Evolutionary conservation across 2,329 filamentous ascomycete genomes (phyloP).

Genomic region (Dactylellina drechsleri): DNA sequence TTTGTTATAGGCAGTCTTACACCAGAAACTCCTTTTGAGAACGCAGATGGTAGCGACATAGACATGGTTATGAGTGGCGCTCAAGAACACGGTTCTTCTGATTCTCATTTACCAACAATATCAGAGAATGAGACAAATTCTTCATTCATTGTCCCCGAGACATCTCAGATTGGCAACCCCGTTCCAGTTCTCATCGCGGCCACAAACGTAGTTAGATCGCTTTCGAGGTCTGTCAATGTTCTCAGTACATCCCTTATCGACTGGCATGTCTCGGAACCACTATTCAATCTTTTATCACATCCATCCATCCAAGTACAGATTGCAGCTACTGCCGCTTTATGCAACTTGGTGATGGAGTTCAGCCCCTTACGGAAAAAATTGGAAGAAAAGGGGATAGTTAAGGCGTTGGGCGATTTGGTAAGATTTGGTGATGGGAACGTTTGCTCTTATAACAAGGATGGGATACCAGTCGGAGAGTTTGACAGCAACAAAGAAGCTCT

Average conservation of each 20-base stretch:
- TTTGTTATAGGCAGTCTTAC: conserved; percentile 86
- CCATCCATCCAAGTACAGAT: conserved; percentile 81
- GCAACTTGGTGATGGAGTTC: conserved; percentile 86
- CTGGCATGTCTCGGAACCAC: conserved; percentile 78
- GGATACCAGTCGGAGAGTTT: conserved; percentile 31
- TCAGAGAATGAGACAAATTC: conserved; percentile 54
- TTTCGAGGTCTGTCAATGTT: conserved; percentile 85
- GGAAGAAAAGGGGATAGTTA: conserved; percentile 77
- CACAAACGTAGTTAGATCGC: conserved; percentile 80
- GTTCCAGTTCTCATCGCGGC: conserved; percentile 82
- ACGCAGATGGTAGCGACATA: conserved; percentile 2
- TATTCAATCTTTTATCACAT: conserved; percentile 79
- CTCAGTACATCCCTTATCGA: conserved; percentile 88
- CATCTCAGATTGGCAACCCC: conserved; percentile 77
- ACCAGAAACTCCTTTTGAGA: conserved; percentile 64
- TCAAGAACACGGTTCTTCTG: conserved; percentile 26
- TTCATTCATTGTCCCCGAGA: conserved; percentile 56
- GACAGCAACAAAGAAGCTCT: conserved; percentile 64
- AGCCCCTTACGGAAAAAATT: conserved; percentile 89
- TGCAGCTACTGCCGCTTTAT: conserved; percentile 83
- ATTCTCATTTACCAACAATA: conserved; percentile 16
- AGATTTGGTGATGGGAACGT: conserved; percentile 76
- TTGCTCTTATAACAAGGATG: conserved; percentile 44
- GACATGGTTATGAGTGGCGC: conserved; percentile 42
- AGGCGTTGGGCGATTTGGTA: conserved; percentile 82